A percentile compares a stretch with the other conserved stretches of the same genome.
Evolutionary conservation across 768 basidiomycete species (phyloP).

Genomic region (Kwoniella europaea): DNA sequence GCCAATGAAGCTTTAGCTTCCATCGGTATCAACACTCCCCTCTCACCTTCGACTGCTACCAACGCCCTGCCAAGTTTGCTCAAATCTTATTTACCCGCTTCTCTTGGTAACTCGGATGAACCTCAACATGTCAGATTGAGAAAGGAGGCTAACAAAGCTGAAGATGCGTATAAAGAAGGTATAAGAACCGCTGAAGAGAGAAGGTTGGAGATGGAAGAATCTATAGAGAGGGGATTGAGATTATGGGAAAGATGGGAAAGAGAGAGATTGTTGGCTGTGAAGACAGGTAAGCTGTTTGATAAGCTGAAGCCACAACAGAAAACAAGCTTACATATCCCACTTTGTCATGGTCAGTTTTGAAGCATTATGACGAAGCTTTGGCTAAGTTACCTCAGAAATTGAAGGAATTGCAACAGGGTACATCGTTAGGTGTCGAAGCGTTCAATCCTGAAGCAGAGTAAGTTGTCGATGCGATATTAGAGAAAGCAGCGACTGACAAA

Average conservation of each 20-base stretch:
- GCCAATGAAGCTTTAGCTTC: conserved; percentile 13
- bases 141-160: conserved; percentile 78
- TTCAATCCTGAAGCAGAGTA: conserved; percentile 85
- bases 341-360: conserved; percentile 64
- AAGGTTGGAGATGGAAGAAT: conserved; percentile 81
- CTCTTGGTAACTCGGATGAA: conserved; percentile 61
- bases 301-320: conserved; percentile 1
- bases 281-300: conserved; percentile 68
- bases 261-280: conserved; percentile 80
- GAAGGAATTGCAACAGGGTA: conserved; percentile 70
- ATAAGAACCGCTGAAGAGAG: conserved; percentile 84
- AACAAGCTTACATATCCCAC: too few species aligned
- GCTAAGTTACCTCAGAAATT: conserved; percentile 72
- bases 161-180: conserved; percentile 75
- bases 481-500: background rate
- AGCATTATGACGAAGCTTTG: conserved; percentile 84
- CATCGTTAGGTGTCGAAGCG: conserved; percentile 75
- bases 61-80: conserved; percentile 44
- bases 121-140: conserved; percentile 73
- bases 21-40: conserved; percentile 30
- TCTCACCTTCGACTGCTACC: conserved; percentile 40
- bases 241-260: conserved; percentile 81
- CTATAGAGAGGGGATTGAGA: conserved; percentile 81
- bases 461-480: conserved; percentile 44
- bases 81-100: conserved; percentile 35